These are phyloP conservation scores for Mycena metata DNA, from an alignment of 768 basidiomycete genomes.

Conservation along the genomic window DNA sequence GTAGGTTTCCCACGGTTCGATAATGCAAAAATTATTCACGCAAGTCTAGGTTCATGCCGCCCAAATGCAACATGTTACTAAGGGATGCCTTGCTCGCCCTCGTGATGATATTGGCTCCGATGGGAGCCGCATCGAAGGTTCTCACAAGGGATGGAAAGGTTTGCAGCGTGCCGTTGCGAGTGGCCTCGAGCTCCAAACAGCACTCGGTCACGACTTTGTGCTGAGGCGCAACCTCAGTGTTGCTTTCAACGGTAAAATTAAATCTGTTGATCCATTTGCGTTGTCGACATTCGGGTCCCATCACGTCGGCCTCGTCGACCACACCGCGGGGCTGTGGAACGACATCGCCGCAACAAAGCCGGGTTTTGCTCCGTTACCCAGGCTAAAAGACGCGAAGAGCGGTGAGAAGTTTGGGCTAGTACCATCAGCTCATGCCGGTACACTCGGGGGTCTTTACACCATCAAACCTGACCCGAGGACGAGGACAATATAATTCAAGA, in stretches of 20 bases:
- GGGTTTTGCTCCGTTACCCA: neutral
- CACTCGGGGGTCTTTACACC: neutral
- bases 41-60: conserved; percentile 41
- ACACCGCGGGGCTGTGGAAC: conserved; percentile 30
- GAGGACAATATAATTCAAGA: neutral
- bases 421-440: neutral
- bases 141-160: conserved; percentile 47
- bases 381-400: neutral
- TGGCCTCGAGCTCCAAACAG: conserved; percentile 38
- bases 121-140: conserved; percentile 46
- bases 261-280: conserved; percentile 19
- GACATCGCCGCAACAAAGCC: neutral
- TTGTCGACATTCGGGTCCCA: conserved; percentile 41
- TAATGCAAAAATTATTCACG: neutral
- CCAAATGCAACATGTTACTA: conserved; percentile 45
- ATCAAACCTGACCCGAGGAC: conserved; percentile 1
- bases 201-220: conserved; percentile 41
- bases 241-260: neutral
- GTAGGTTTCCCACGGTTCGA: conserved; percentile 19
- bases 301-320: conserved; percentile 40
- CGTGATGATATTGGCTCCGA: conserved; percentile 41
- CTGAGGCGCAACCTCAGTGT: conserved; percentile 40
- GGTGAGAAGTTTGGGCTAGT: neutral
- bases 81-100: conserved; percentile 43
- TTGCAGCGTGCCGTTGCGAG: conserved; percentile 40